These are phyloP conservation scores for Schizothecium vesticola DNA, from an alignment of 495 filamentous ascomycete species.

Conservation along the genomic window DNA sequence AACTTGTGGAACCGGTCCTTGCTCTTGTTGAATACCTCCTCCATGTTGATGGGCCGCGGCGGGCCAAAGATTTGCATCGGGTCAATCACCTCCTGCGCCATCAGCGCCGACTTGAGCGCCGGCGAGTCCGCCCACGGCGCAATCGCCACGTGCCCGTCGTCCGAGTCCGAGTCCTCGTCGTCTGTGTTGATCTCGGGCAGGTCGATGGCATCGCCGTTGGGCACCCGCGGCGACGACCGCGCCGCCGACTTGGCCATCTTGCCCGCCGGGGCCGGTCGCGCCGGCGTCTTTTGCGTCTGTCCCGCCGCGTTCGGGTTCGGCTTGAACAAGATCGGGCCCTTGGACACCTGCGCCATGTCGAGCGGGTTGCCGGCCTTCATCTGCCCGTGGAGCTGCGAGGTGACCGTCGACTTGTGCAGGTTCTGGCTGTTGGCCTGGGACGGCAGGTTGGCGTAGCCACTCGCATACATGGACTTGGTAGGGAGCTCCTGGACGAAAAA, in stretches of 20 bases:
- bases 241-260: slow-evolving; percentile 48
- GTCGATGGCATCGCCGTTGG: slow-evolving; percentile 72
- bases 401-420: slow-evolving; percentile 46
- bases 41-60: slow-evolving; percentile 78
- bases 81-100: slow-evolving; percentile 74
- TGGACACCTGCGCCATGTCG: slow-evolving; percentile 77
- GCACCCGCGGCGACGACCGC: slow-evolving; percentile 71
- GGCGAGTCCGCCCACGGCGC: slow-evolving; percentile 84
- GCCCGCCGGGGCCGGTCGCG: slow-evolving; percentile 36
- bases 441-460: slow-evolving; percentile 57
- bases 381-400: slow-evolving; percentile 49
- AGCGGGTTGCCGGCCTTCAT: slow-evolving; percentile 59
- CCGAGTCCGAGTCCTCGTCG: slow-evolving; percentile 69
- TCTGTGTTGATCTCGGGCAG: slow-evolving; percentile 87
- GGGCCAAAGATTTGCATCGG: slow-evolving; percentile 86
- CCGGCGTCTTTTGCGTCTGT: slow-evolving; percentile 57
- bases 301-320: slow-evolving; percentile 53
- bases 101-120: slow-evolving; percentile 61
- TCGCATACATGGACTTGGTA: slow-evolving; percentile 58
- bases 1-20: slow-evolving; percentile 79
- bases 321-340: slow-evolving; percentile 85
- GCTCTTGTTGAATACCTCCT: slow-evolving; percentile 85
- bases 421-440: slow-evolving; percentile 35
- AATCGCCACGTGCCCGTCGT: slow-evolving; percentile 54
- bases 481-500: slow-evolving; percentile 44